Conservation (phyloP, 129 eudicot species). For the Tanacetum coccineum region DNA sequence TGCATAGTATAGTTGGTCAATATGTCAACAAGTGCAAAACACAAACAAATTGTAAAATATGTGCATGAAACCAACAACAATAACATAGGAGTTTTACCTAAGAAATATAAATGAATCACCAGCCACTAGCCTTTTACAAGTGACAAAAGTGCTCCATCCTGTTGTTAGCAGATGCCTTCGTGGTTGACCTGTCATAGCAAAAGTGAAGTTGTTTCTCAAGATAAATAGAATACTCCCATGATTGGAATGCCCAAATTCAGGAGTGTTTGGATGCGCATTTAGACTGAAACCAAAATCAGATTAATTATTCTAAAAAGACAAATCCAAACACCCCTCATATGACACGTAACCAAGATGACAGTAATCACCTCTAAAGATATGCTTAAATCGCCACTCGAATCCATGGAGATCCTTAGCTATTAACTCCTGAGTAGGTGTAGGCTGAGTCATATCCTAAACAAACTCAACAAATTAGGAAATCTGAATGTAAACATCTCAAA, state of each 20-base stretch:
- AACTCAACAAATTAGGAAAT: slow-evolving; percentile 15
- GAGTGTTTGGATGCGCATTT: slow-evolving; percentile 1
- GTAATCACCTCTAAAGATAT: slow-evolving; percentile 82
- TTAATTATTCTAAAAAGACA: background rate
- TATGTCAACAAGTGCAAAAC: background rate
- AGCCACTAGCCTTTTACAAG: slow-evolving; percentile 84
- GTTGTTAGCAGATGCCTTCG: slow-evolving; percentile 90
- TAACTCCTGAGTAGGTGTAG: slow-evolving; percentile 83
- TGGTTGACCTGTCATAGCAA: slow-evolving; percentile 69
- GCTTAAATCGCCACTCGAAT: slow-evolving; percentile 80
- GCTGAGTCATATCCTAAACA: slow-evolving; percentile 81
- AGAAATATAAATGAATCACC: slow-evolving; percentile 91
- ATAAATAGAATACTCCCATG: background rate
- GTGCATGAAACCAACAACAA: slow-evolving; percentile 4
- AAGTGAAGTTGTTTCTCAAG: slow-evolving; percentile 4
- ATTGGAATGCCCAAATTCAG: background rate
- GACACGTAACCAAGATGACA: slow-evolving; percentile 5
- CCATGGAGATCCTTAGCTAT: slow-evolving; percentile 92
- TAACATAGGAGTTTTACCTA: slow-evolving; percentile 45
- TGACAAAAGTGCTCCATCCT: slow-evolving; percentile 96
- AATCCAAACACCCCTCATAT: slow-evolving; percentile 12
- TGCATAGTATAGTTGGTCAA: slow-evolving; percentile 16
- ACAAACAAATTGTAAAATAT: background rate
- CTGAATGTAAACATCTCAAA: background rate
- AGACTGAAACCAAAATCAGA: slow-evolving; percentile 2